Evolutionary conservation across 306 rosid genomes (phyloP), one percentile per base, ranked within the genome.

Genomic region (Vachellia pachyceras): DNA sequence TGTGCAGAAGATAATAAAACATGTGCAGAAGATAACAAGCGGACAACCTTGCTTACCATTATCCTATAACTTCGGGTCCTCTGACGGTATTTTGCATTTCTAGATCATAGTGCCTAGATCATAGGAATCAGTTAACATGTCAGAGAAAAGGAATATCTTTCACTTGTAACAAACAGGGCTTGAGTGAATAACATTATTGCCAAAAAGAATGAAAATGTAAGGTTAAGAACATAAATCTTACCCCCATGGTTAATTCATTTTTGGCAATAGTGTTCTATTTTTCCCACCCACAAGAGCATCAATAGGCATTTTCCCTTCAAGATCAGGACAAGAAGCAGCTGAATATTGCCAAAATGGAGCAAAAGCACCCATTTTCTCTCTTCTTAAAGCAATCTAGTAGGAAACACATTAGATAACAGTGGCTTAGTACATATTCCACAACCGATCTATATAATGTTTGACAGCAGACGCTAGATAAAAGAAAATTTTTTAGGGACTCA

Each of bases 341-440:
- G 97, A 90, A 81, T 88, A 90, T 81, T 93, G 82, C 97, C 93
- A 91, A 90, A 93, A 91, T 75, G 97, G 97, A 83, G 97, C 97
- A 55, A 97, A 90, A 37, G 90, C 94, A 64, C 94, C 97, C 89
- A 91, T 82, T 79, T 90, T 91, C 85, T 91, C 97, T 86, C 97
- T 91, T 85, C 93, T 91, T 84, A 93, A 84, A 49, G 97, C 97
- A 77, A 93, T 93, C 97, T 93, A 80, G 15, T n/a, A 41, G 54
- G 54, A 73, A 39, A 20, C 73, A 52, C 61, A 82, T 47, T 77
- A 69, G 36, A 79, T 54, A 66, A 77, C 18, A 69, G 72, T 40
- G 13, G 7, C 67, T 54, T 45, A 66, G 71, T 65, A 72, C 72
- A 80, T 25, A 71, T 83, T 75, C 70, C 49, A 64, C 63, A 85